phyloP scores from a whole-genome alignment of 441 rosid species.

The Syzygium malaccense region DNA sequence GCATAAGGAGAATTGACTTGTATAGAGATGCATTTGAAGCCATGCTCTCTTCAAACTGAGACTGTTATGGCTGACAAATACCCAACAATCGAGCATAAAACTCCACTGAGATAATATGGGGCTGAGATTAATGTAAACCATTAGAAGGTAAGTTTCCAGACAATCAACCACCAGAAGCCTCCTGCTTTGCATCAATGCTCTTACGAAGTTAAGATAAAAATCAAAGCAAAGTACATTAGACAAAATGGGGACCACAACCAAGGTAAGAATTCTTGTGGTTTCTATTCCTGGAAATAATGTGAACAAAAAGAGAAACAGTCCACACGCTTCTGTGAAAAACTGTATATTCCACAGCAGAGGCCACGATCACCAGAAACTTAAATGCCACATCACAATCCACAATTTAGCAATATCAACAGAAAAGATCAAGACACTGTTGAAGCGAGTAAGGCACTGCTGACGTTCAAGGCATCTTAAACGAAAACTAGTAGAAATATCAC shows the following conservation, averaged over 20 bases:
- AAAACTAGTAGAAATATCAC: not conserved
- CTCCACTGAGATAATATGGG: not conserved
- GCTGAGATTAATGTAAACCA: not conserved
- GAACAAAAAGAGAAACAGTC: not conserved
- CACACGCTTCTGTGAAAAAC: not conserved
- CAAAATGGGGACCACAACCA: not conserved
- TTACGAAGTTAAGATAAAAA: not conserved
- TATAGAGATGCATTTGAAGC: not conserved
- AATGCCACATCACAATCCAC: not conserved
- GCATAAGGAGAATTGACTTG: not conserved
- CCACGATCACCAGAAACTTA: not conserved
- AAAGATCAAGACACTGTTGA: not conserved
- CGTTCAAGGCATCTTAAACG: not conserved
- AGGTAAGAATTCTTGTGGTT: not conserved
- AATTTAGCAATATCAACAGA: not conserved
- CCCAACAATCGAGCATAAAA: not conserved
- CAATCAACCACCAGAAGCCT: not conserved
- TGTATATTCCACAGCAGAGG: not conserved
- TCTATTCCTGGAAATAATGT: not conserved
- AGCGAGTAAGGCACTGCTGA: not conserved
- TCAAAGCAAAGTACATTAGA: not conserved
- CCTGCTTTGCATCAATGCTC: not conserved
- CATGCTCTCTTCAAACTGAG: not conserved
- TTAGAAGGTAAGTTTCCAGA: not conserved
- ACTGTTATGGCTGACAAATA: not conserved